Base-by-base conservation (phyloP, 129 eudicot species). In the Silybum marianum region DNA sequence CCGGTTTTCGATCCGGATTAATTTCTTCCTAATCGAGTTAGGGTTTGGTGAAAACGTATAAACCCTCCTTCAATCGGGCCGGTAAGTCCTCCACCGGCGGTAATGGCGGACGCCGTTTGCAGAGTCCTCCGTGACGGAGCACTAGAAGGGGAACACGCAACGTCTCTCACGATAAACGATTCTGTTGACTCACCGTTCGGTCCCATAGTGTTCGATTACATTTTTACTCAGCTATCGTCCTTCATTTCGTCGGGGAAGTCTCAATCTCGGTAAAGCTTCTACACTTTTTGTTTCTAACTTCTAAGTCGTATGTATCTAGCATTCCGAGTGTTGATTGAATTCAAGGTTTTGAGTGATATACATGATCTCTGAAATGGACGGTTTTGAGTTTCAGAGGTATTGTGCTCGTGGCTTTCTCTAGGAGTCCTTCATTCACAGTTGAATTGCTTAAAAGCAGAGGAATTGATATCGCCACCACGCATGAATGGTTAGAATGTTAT, bases 111-210 rank as follows among this genome's bases (percentile, higher is more conserved):
- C 72, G 85, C 92, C 34, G 79, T 93, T 69, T 90, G 92, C 89
- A 88, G 96, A 93, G 89, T 89, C 38, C 90, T 93, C 19, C 90
- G 99, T 14, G 99, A 93, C 73, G 97, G 99, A 74, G 91, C 97
- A 11, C 26, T 90, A 14, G 99, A 91, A 51, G 98, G 99, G 2
- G 98, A 93, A 76, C 98, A 91, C 63, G 99, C 99, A 9, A 95
- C 96, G 11, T 93, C 99, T 62, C 96, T 96, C 84, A 86, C 95
- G 0, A 88, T 96, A 46, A 90, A 85, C 44, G 99, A 96, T 73
- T 88, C 96, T 2, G 75, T 86, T 66, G 38, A 78, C 66, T 84
- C 88, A 9, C 95, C 99, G 48, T 81, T 91, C 12, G 92, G 95
- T 14, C 82, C 84, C 65, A 68, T 76, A 13, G 91, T 93, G 68